phyloP scores from a whole-genome alignment of 805 yeast genomes.

The Myxozyma udenii region DNA sequence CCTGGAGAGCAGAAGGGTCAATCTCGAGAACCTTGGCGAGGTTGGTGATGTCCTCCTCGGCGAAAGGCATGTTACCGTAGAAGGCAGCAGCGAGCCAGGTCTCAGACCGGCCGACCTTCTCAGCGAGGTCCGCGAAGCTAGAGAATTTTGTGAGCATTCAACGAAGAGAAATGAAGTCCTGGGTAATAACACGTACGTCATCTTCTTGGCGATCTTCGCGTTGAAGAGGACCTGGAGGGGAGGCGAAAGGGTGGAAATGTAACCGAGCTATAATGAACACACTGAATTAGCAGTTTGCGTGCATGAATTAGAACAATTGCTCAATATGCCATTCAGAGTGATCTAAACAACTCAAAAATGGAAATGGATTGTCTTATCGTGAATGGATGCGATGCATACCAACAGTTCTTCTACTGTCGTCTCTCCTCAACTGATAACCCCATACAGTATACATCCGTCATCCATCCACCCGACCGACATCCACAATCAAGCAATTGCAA shows the following conservation, averaged over 20 bases:
- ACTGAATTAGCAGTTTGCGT: no score
- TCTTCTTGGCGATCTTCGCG: slow-evolving; percentile 29
- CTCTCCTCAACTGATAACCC: no score
- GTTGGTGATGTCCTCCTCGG: slow-evolving; percentile 23
- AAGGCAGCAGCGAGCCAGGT: slow-evolving; percentile 30
- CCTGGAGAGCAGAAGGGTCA: slow-evolving; percentile 16
- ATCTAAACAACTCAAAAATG: neutral
- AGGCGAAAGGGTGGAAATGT: slow-evolving; percentile 26
- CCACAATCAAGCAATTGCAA: no score
- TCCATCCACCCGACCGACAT: no score
- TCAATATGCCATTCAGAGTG: no score
- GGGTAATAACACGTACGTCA: slow-evolving; percentile 12
- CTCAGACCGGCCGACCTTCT: slow-evolving; percentile 29
- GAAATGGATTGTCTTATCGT: no score
- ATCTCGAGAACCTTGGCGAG: slow-evolving; percentile 25
- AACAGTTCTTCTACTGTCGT: no score
- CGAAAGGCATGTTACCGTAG: slow-evolving; percentile 32
- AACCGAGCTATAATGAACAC: slow-evolving; percentile 27
- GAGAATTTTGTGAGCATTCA: no score
- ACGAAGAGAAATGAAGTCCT: no score
- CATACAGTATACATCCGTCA: no score
- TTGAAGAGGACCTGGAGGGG: slow-evolving; percentile 30
- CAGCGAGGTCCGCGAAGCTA: slow-evolving; percentile 29
- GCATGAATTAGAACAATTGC: no score
- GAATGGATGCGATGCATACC: no score